phyloP scores from a whole-genome alignment of 2,329 filamentous ascomycete genomes.

The Huntiella moniliformis region DNA sequence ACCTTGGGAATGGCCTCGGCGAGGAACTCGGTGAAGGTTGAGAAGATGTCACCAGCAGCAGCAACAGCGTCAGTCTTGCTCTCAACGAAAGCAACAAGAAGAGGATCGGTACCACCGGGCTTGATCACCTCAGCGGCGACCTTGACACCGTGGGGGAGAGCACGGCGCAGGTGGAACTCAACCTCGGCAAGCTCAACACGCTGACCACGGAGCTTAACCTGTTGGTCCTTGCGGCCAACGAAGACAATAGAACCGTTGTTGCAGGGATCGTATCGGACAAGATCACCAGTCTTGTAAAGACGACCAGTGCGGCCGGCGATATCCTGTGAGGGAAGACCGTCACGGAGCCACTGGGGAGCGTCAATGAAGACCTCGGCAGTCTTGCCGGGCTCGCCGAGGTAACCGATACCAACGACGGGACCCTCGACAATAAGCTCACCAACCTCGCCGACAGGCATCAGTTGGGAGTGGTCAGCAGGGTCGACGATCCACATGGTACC shows the following conservation, averaged over 20 bases:
- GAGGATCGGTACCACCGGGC: constrained; percentile 25
- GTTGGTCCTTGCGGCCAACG: constrained; percentile 46
- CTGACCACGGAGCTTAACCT: constrained; percentile 48
- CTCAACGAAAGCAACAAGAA: constrained; percentile 26
- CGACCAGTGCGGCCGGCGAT: constrained; percentile 23
- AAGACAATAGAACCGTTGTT: constrained; percentile 36
- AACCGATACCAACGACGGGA: constrained; percentile 42
- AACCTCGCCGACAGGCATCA: constrained; percentile 29
- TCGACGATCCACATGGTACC: constrained; percentile 34
- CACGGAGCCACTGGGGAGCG: constrained; percentile 32
- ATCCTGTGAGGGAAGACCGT: constrained; percentile 17
- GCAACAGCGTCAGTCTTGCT: constrained; percentile 18
- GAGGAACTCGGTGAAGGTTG: constrained; percentile 19
- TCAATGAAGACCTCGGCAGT: constrained; percentile 39
- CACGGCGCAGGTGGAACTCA: constrained; percentile 28
- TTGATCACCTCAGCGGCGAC: constrained; percentile 31
- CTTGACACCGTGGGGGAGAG: constrained; percentile 24
- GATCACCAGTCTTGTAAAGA: constrained; percentile 41
- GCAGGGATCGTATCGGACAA: constrained; percentile 34
- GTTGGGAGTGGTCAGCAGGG: constrained; percentile 25
- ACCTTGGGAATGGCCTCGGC: constrained; percentile 17
- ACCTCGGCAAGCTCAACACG: constrained; percentile 41
- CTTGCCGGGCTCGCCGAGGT: constrained; percentile 37
- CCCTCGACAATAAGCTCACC: constrained; percentile 38
- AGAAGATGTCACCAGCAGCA: constrained; percentile 13